A percentile compares a stretch with the other conserved stretches of the same genome.
These are phyloP conservation scores for Emergomyces orientalis DNA, from an alignment of 2,329 filamentous ascomycete species.

Conservation along the genomic window DNA sequence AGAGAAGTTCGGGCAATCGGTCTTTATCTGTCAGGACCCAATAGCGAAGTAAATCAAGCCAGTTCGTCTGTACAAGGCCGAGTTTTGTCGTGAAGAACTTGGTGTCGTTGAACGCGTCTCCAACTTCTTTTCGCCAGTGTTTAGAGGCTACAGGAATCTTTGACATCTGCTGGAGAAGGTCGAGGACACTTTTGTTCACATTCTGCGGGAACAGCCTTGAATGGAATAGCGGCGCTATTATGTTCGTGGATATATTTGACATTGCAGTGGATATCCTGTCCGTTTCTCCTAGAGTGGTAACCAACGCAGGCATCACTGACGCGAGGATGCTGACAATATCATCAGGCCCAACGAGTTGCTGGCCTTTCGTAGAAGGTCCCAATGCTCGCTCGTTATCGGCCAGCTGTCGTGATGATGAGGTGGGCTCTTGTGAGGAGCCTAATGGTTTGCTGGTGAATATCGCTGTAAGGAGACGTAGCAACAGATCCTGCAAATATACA, in stretches of 20 bases:
- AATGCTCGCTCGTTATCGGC: conserved; percentile 2
- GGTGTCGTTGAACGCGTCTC: conserved; percentile 82
- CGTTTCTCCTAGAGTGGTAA: conserved; percentile 72
- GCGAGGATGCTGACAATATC: conserved; percentile 74
- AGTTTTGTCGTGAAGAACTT: conserved; percentile 70
- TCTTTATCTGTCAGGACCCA: conserved; percentile 85
- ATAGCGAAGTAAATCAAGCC: conserved; percentile 75
- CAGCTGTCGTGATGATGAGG: conserved; percentile 9
- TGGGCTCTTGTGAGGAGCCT: conserved; percentile 54
- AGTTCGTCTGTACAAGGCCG: conserved; percentile 58
- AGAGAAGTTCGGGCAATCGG: conserved; percentile 68
- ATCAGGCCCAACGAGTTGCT: conserved; percentile 46
- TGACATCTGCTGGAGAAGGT: conserved; percentile 66
- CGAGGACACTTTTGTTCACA: conserved; percentile 60
- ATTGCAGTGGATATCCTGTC: conserved; percentile 75
- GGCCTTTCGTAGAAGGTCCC: conserved; percentile 21
- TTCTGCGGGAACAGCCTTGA: conserved; percentile 83
- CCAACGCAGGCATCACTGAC: conserved; percentile 67
- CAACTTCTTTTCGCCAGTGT: conserved; percentile 83
- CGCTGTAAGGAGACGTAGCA: conserved; percentile 78
- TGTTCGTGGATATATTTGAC: conserved; percentile 69
- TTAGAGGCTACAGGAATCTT: conserved; percentile 74
- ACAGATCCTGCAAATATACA: conserved; percentile 58
- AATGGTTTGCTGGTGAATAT: conserved; percentile 84
- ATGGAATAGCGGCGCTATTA: conserved; percentile 72